Evolutionary conservation across 441 rosid species (phyloP).

Genomic region (Populus hybrid): DNA sequence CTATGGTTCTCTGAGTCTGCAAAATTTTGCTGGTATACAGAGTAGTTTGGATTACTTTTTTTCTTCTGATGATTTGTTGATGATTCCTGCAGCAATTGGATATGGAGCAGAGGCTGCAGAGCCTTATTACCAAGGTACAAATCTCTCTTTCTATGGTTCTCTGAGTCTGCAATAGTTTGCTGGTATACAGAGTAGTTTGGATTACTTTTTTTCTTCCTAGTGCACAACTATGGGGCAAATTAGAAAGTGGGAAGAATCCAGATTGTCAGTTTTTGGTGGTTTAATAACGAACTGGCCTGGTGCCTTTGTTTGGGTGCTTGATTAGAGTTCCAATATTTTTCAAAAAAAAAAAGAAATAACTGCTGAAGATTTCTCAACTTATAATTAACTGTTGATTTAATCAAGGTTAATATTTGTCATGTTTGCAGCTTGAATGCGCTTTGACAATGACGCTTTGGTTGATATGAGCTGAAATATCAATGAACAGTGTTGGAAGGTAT

Average conservation of each 20-base stretch:
- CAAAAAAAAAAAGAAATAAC: neutral
- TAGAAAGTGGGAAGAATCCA: neutral
- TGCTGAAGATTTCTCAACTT: neutral
- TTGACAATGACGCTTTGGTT: neutral
- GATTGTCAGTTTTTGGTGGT: neutral
- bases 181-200: neutral
- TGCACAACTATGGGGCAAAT: neutral
- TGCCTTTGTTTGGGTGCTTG: neutral
- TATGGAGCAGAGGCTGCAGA: conserved; percentile 16
- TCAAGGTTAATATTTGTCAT: neutral
- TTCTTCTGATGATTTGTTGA: conserved; percentile 21
- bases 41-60: neutral
- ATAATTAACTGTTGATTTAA: neutral
- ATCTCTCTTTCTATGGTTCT: neutral
- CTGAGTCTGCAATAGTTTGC: neutral
- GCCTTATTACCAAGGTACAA: neutral
- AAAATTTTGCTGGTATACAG: neutral
- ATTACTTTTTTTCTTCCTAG: neutral
- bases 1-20: neutral
- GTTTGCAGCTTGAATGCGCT: neutral
- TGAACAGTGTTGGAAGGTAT: neutral
- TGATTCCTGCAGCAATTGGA: conserved; percentile 22
- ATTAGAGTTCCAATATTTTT: neutral
- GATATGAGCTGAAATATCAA: neutral
- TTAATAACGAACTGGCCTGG: neutral